These are phyloP conservation scores for Umbelopsis sp. DNA, from an alignment of 371 early-diverging fungal species.

Conservation along the genomic window DNA sequence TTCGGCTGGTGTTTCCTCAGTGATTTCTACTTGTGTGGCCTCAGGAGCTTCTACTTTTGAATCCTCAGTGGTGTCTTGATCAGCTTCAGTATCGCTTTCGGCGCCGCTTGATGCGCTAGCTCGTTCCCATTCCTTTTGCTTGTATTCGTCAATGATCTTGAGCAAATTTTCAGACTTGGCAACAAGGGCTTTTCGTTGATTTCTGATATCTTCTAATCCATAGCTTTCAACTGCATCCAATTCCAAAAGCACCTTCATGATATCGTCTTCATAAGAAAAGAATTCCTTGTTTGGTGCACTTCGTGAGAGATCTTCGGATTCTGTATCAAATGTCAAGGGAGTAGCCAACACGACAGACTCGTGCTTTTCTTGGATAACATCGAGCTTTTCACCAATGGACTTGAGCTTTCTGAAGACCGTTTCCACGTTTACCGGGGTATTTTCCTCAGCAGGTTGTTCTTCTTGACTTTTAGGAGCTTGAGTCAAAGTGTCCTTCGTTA, in stretches of 20 bases:
- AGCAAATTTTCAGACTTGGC: conserved; percentile 37
- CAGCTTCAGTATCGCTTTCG: background rate
- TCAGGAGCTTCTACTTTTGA: background rate
- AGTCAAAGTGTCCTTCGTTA: background rate
- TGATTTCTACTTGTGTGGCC: background rate
- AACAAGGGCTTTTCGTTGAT: conserved; percentile 39
- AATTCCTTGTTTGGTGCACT: conserved; percentile 34
- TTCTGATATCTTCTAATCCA: conserved; percentile 40
- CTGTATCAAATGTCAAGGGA: conserved; percentile 28
- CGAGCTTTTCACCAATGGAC: conserved; percentile 32
- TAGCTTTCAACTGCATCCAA: conserved; percentile 45
- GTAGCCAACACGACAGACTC: conserved; percentile 25
- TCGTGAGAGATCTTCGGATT: conserved; percentile 21
- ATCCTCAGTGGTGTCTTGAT: background rate
- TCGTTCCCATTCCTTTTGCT: conserved; percentile 50
- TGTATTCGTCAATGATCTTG: conserved; percentile 41
- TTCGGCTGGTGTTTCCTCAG: background rate
- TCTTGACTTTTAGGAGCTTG: background rate
- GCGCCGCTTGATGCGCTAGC: background rate
- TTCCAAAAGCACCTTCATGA: conserved; percentile 36
- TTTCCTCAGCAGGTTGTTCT: background rate
- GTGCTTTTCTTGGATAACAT: conserved; percentile 27
- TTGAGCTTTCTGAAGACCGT: conserved; percentile 26
- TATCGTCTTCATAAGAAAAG: conserved; percentile 37
- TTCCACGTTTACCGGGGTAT: background rate